A percentile compares a stretch with the other conserved stretches of the same genome.
Evolutionary conservation across 1,284 basidiomycete genomes (phyloP).

Genomic region (Trametes sp.): DNA sequence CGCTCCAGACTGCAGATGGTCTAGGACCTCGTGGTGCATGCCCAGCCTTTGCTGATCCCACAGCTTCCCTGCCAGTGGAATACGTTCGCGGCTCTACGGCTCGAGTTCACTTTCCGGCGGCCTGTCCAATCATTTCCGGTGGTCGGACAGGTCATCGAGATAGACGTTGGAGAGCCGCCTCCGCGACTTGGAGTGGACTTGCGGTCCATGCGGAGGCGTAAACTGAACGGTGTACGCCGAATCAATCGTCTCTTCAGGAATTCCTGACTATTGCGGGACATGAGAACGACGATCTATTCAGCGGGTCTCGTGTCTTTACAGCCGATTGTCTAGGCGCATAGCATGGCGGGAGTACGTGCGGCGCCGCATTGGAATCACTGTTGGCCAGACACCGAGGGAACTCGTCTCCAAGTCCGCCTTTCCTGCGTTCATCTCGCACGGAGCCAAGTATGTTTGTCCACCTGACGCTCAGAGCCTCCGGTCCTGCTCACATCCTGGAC

Average conservation of each 20-base stretch:
- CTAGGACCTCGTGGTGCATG: background rate
- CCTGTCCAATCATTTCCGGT: background rate
- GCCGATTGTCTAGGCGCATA: background rate
- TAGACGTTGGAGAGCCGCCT: background rate
- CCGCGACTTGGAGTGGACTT: too few relatives aligned
- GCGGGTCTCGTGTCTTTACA: background rate
- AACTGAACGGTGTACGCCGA: too few relatives aligned
- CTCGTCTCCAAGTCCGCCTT: background rate
- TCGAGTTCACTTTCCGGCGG: background rate
- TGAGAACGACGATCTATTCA: background rate
- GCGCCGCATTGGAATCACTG: background rate
- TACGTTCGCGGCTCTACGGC: background rate
- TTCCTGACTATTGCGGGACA: background rate
- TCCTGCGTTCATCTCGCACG: slow-evolving; percentile 5
- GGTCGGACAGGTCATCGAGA: background rate
- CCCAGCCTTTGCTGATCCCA: background rate
- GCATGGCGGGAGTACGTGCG: too few relatives aligned
- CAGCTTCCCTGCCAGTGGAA: background rate
- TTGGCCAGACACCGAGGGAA: background rate
- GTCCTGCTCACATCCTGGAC: background rate
- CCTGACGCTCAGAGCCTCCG: slow-evolving; percentile 7
- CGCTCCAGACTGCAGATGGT: background rate
- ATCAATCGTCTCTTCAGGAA: too few relatives aligned
- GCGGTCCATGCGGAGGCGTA: too few relatives aligned
- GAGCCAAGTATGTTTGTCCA: background rate